Percentiles rank a stretch among this genome's conserved stretches.
Evolutionary conservation across 192 early-diverging fungal species (phyloP).

Genomic region (Coemansia sp.): DNA sequence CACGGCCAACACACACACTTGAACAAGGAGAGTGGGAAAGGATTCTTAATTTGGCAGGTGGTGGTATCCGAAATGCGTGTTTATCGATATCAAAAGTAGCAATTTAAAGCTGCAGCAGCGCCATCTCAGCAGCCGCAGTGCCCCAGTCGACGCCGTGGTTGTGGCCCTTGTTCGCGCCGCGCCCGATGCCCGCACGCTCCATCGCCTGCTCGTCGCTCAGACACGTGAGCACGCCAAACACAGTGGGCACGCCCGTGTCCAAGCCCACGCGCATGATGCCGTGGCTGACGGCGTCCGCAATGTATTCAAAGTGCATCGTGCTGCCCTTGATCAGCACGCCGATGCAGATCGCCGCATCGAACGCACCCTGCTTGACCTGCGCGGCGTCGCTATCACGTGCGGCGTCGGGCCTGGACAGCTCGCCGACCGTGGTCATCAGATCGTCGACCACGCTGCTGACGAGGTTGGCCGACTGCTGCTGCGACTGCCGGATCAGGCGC

Average conservation of each 20-base stretch:
- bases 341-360: constrained; percentile 90
- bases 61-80: background rate
- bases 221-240: constrained; percentile 97
- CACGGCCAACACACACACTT: background rate
- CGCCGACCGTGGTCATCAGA: constrained; percentile 39
- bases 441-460: constrained; percentile 56
- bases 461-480: constrained; percentile 56
- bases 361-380: constrained; percentile 51
- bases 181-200: constrained; percentile 70
- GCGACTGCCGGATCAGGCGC: constrained; percentile 67
- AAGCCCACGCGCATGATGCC: constrained; percentile 97
- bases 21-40: background rate
- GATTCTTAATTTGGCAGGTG: background rate
- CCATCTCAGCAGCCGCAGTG: constrained; percentile 95
- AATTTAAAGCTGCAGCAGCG: constrained; percentile 57
- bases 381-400: background rate
- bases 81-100: background rate
- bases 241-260: constrained; percentile 80
- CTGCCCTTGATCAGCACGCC: constrained; percentile 98
- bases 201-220: constrained; percentile 92
- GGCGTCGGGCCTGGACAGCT: background rate
- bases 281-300: constrained; percentile 88
- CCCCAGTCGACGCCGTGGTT: constrained; percentile 99
- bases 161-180: constrained; percentile 64
- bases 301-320: constrained; percentile 99